Percentiles rank a stretch among this genome's conserved stretches.
Conservation (phyloP, 768 basidiomycete species). For the Collybia nuda region DNA sequence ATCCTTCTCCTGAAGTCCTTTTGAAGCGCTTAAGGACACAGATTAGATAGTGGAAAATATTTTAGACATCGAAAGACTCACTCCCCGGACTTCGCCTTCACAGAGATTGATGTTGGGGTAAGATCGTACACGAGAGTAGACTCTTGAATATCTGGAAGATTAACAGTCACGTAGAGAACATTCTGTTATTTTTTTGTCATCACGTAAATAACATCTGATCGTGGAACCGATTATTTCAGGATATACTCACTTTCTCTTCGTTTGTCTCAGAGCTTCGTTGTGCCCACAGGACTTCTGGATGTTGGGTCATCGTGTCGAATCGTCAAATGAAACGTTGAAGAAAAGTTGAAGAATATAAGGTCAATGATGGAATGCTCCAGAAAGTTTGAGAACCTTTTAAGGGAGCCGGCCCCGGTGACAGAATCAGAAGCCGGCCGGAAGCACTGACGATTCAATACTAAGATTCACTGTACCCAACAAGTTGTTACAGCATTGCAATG, state of each 20-base stretch:
- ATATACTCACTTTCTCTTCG: slow-evolving; percentile 59
- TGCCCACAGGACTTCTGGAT: slow-evolving; percentile 94
- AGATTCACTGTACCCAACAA: not conserved
- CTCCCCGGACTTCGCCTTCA: slow-evolving; percentile 68
- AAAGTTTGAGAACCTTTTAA: slow-evolving; percentile 27
- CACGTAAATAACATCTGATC: slow-evolving; percentile 13
- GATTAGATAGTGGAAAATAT: not conserved
- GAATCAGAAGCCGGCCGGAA: not conserved
- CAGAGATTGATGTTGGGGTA: slow-evolving; percentile 54
- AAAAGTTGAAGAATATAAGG: slow-evolving; percentile 21
- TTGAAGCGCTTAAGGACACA: slow-evolving; percentile 27
- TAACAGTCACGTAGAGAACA: slow-evolving; percentile 81
- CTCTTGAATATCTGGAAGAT: slow-evolving; percentile 71
- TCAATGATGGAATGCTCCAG: slow-evolving; percentile 42
- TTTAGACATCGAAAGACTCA: slow-evolving; percentile 31
- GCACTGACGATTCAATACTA: too few relatives aligned
- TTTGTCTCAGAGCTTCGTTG: slow-evolving; percentile 76
- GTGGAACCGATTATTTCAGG: slow-evolving; percentile 16
- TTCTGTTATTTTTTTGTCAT: slow-evolving; percentile 43
- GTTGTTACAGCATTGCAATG: slow-evolving; percentile 28
- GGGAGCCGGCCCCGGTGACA: slow-evolving; percentile 4
- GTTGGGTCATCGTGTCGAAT: slow-evolving; percentile 42
- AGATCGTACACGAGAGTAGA: slow-evolving; percentile 59
- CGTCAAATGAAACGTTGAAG: slow-evolving; percentile 6
- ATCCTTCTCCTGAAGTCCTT: slow-evolving; percentile 50